Evolutionary conservation across 2,329 filamentous ascomycete species (phyloP), one percentile per base, ranked within the genome.

Genomic region (Kalmusia sp.): DNA sequence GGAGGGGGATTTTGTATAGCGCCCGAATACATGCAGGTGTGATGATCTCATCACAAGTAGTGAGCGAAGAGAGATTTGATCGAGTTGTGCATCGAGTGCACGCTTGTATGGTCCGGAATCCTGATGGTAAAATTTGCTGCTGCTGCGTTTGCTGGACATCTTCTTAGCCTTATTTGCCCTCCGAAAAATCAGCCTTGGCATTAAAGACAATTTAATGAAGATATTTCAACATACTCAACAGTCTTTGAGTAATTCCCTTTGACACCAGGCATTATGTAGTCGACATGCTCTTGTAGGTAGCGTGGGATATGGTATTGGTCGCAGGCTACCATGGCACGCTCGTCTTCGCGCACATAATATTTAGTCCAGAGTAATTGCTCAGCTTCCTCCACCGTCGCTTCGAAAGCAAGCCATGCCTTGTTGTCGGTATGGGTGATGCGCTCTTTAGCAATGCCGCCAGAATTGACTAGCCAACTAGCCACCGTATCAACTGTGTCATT

Each of bases 21-120:
- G 66, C 68, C 7, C 70, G 60, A n/a, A 76, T 56, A 60, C 85
- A 87, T 35, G 78, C 77, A 0, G 84, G 82, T 0, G 83, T 86
- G 57, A 87, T 84, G 62, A 81, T 79, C 12, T 71, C 69, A 59
- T 83, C 79, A 63, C 85, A 88, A 34, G 30, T 35, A 14, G 30
- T 28, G 31, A 47, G 31, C 8, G 44, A 67, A 66, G 35, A 68
- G 59, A 11, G 79, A 64, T 21, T 60, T 51, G 51, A 65, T 61
- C 31, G 59, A 57, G 22, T 58, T 58, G 27, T 33, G 17, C 6
- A 19, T 6, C 3, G 6, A 33, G 27, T 4, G 6, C 27, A 8
- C 27, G 27, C 7, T 31, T 19, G 5, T 2, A 33, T 22, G 2
- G 21, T 31, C n/a, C n/a, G n/a, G n/a, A n/a, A n/a, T 33, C 21